These are phyloP conservation scores for Naegleria fowleri DNA, from an alignment of 208 protist species.

Conservation along the genomic window DNA sequence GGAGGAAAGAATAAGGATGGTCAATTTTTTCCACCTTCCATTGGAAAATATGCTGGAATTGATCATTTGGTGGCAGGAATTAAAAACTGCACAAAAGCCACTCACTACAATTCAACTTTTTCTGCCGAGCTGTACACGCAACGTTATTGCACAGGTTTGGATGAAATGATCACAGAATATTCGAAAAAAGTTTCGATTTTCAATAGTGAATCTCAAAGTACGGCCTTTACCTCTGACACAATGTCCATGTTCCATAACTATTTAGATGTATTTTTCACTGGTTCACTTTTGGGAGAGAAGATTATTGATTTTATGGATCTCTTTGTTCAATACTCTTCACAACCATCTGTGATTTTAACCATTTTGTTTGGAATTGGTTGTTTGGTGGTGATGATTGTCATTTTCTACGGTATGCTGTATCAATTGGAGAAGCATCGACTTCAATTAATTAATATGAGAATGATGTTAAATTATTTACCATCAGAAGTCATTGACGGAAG, in stretches of 20 bases:
- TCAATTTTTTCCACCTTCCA: neutral
- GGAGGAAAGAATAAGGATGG: no score
- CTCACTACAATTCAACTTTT: neutral
- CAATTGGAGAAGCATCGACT: neutral
- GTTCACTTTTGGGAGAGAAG: neutral
- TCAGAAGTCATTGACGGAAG: neutral
- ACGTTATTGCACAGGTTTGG: neutral
- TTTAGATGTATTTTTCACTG: neutral
- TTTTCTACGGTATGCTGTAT: neutral
- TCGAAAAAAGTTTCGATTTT: neutral
- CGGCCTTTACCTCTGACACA: neutral
- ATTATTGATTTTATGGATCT: neutral
- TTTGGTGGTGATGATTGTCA: neutral
- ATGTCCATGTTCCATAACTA: neutral
- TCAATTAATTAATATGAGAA: neutral
- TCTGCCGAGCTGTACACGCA: neutral
- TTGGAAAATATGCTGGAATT: neutral
- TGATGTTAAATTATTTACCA: neutral
- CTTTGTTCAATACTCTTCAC: neutral
- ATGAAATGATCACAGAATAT: neutral
- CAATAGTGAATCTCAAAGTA: neutral
- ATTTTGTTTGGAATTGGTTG: neutral
- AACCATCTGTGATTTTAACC: neutral
- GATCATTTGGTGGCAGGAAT: neutral
- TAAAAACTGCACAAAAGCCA: neutral